Evolutionary conservation across 2,329 filamentous ascomycete species (phyloP), one percentile per base, ranked within the genome.

Genomic region (Cladosporium cucumerinum): DNA sequence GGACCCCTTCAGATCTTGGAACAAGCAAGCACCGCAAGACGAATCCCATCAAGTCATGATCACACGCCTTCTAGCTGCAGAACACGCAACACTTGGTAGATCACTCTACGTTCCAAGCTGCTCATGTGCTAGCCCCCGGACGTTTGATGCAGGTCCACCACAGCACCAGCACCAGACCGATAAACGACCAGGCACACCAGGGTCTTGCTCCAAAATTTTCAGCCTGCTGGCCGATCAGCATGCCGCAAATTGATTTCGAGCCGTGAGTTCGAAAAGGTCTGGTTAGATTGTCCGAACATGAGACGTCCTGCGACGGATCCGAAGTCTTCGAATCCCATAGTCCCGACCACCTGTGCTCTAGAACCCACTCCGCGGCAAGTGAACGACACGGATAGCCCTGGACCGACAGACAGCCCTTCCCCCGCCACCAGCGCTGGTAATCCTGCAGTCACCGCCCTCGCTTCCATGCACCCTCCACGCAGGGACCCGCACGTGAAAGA

Each of bases 41-140:
- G 51, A 28, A 30, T 32, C 34, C 23, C 51, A 28, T 30, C 55
- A 36, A 46, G 55, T 58, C 55, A 58, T 39, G 34, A 30, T 54
- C 51, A 46, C 55, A 26, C 39, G 55, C 14, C 12, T 26, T 26
- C 16, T 28, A 14, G 34, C 55, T 58, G 55, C 36, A 58, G 36
- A 58, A 58, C 55, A 58, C 55, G 55, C 55, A 58, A 58, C 55
- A 25, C 55, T 25, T 26, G 21, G 55, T 28, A 16, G 55, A 58
- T 59, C 57, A 49, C 25, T 49, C 23, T 32, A 36, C 21, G n/a
- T 57, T 57, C n/a, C 25, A 36, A 36, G 52, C 5, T 30, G 52
- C 26, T 34, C 26, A 21, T 11, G n/a, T 46, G 39, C 39, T 46
- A 54, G 30, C 28, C 51, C 18, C 28, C 51, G 32, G 51, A 32